phyloP scores from a whole-genome alignment of 1,284 basidiomycete genomes.

The Ganoderma multipileum region DNA sequence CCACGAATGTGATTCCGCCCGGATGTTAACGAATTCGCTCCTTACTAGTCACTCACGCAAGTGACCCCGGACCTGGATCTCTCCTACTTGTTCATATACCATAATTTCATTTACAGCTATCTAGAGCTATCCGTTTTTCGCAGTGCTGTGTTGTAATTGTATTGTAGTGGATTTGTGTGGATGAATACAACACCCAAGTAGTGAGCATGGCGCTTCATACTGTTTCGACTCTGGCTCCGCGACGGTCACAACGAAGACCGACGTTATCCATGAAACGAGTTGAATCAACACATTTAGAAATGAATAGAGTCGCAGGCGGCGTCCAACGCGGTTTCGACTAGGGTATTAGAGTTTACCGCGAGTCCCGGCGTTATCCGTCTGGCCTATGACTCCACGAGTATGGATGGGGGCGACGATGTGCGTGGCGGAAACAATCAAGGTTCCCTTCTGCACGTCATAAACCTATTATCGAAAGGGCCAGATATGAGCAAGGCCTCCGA shows the following conservation, averaged over 20 bases:
- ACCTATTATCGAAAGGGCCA: slow-evolving; percentile 24
- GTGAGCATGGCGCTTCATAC: background rate
- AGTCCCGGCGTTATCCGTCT: background rate
- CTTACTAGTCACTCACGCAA: background rate
- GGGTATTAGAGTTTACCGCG: background rate
- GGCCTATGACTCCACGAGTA: background rate
- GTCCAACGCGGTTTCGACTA: background rate
- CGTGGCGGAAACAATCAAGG: slow-evolving; percentile 34
- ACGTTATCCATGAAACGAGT: background rate
- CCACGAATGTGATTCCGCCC: background rate
- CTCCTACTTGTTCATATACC: background rate
- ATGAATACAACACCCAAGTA: background rate
- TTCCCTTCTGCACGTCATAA: slow-evolving; percentile 35
- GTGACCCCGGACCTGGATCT: background rate
- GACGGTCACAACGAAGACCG: background rate
- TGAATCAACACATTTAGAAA: background rate
- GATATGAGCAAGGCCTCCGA: background rate
- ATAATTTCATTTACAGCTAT: background rate
- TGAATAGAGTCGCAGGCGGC: background rate
- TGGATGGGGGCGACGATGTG: slow-evolving; percentile 33
- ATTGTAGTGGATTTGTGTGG: background rate
- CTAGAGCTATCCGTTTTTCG: background rate
- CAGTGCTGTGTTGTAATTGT: background rate
- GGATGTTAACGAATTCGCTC: background rate
- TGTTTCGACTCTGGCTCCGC: background rate